Evolutionary conservation across 2,329 filamentous ascomycete genomes (phyloP).

Genomic region (Didymella pomorum): DNA sequence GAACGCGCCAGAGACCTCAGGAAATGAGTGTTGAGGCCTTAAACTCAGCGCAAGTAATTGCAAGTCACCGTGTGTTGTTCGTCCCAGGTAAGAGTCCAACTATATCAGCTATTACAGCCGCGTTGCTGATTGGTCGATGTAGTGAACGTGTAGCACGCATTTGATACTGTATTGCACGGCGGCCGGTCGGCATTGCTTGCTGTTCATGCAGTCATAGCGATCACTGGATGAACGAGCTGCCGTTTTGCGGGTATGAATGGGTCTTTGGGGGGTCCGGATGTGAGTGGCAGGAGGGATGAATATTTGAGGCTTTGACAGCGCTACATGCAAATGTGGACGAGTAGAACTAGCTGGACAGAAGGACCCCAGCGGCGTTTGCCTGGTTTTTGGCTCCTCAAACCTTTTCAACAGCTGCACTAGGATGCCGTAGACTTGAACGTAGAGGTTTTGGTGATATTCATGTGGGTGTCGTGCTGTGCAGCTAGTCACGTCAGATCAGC

Average conservation of each 20-base stretch:
- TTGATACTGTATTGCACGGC: neutral
- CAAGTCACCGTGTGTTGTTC: neutral
- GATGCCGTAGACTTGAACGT: no score
- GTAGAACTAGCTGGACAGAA: neutral
- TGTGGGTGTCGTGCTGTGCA: no score
- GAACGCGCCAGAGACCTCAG: slow-evolving; percentile 1
- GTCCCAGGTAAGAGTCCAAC: neutral
- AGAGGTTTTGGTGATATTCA: no score
- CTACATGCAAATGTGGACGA: neutral
- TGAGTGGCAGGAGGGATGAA: neutral
- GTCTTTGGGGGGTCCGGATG: neutral
- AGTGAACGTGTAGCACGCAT: neutral
- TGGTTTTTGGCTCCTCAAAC: no score
- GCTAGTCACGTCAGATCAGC: no score
- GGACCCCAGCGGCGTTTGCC: neutral
- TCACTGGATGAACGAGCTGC: neutral
- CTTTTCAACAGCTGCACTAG: no score
- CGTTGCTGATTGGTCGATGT: neutral
- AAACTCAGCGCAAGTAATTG: neutral
- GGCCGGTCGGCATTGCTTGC: neutral
- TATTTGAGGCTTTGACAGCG: neutral
- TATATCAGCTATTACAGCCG: slow-evolving; percentile 8
- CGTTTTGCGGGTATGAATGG: neutral
- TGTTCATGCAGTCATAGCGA: neutral
- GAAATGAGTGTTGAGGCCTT: neutral